A percentile compares a stretch with the other conserved stretches of the same genome.
Conservation (phyloP, 371 early-diverging fungal genomes). For the Rhizopus microsporus region DNA sequence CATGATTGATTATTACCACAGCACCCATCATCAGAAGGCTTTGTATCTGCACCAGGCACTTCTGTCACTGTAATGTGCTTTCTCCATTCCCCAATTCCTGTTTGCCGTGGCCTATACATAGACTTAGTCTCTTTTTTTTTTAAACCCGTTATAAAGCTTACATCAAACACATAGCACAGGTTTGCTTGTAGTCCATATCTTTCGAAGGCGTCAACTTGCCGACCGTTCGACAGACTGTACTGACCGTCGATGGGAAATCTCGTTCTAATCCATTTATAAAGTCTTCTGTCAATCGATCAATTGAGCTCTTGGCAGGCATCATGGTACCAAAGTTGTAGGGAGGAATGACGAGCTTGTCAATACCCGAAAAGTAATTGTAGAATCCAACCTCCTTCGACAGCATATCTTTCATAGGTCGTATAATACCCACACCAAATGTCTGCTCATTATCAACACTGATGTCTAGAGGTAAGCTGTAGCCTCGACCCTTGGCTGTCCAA, state of each 20-base stretch:
- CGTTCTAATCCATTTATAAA: conserved; percentile 80
- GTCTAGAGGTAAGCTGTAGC: conserved; percentile 81
- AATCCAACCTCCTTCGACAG: conserved; percentile 79
- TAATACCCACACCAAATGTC: conserved; percentile 50
- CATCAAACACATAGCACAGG: conserved; percentile 63
- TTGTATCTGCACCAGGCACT: conserved; percentile 13
- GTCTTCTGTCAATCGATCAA: conserved; percentile 75
- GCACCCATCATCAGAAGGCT: neutral
- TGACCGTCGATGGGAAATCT: conserved; percentile 86
- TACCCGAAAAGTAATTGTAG: conserved; percentile 58
- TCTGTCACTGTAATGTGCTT: conserved; percentile 54
- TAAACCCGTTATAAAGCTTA: conserved; percentile 20
- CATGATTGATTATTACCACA: conserved; percentile 5
- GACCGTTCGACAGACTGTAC: conserved; percentile 84
- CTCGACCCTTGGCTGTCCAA: conserved; percentile 82
- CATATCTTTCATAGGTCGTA: conserved; percentile 85
- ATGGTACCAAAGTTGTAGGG: conserved; percentile 56
- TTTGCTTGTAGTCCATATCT: conserved; percentile 36
- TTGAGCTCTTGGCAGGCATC: conserved; percentile 60
- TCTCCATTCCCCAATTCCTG: conserved; percentile 55
- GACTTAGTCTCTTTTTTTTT: neutral
- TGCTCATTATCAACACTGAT: conserved; percentile 59
- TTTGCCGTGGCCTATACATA: conserved; percentile 47
- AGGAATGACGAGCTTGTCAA: conserved; percentile 48
- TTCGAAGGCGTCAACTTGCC: conserved; percentile 66